These are phyloP conservation scores for Pseudoturritis turrita DNA, from an alignment of 345 rosid species.

Conservation along the genomic window DNA sequence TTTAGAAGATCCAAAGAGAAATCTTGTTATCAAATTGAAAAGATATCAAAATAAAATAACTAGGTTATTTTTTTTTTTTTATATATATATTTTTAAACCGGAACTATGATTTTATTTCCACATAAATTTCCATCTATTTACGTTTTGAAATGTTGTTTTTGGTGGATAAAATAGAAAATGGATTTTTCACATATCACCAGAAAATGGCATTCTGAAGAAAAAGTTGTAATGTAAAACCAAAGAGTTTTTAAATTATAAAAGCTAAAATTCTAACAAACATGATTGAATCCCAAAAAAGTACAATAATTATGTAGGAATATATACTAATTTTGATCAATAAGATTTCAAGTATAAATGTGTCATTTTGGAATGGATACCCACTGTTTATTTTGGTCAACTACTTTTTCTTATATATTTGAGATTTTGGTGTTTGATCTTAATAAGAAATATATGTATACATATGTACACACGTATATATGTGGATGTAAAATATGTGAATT, in stretches of 20 bases:
- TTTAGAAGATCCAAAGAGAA: background rate
- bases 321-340: background rate
- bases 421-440: background rate
- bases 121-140: background rate
- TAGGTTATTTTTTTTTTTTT: too few species aligned
- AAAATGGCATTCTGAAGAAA: background rate
- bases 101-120: background rate
- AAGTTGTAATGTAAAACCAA: background rate
- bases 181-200: background rate
- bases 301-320: background rate
- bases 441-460: background rate
- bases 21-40: background rate
- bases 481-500: background rate
- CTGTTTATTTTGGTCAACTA: conserved; percentile 4
- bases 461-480: background rate
- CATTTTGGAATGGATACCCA: background rate
- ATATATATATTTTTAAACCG: background rate
- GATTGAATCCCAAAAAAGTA: background rate
- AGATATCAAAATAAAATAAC: background rate
- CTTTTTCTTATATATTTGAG: conserved; percentile 2
- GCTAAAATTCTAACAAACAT: too few species aligned
- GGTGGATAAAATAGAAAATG: too few species aligned
- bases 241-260: too few species aligned
- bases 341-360: background rate
- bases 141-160: background rate